phyloP scores from a whole-genome alignment of 2,329 filamentous ascomycete species.

The Penicillium sp. region DNA sequence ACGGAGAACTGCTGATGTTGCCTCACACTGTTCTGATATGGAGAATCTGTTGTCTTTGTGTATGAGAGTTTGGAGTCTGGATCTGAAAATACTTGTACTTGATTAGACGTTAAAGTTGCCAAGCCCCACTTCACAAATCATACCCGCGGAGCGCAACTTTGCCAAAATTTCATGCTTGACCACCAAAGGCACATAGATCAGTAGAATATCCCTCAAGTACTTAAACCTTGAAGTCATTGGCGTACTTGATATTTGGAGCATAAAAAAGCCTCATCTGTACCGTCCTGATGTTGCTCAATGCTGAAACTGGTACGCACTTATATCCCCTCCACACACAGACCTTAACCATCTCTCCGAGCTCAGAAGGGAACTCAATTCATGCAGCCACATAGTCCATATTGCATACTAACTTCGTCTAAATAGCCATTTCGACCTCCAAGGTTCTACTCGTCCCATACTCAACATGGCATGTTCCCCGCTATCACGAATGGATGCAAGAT shows the following conservation, averaged over 20 bases:
- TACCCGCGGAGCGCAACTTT: background rate
- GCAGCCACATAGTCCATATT: background rate
- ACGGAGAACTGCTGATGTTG: no score
- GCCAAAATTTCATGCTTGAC: background rate
- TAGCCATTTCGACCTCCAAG: constrained; percentile 66
- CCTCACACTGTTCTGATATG: background rate
- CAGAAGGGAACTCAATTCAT: background rate
- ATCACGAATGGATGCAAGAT: constrained; percentile 92
- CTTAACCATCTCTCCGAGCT: background rate
- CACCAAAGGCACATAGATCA: background rate
- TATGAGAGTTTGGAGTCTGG: background rate
- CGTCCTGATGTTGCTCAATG: constrained; percentile 35
- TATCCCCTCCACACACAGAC: background rate
- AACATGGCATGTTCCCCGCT: constrained; percentile 74
- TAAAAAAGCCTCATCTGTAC: background rate
- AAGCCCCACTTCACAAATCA: background rate
- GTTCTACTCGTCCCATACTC: constrained; percentile 83
- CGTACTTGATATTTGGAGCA: background rate
- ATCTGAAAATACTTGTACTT: background rate
- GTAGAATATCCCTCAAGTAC: background rate
- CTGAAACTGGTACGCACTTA: constrained; percentile 30
- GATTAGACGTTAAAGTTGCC: background rate
- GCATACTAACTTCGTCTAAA: background rate
- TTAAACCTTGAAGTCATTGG: background rate
- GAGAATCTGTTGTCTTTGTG: background rate